A percentile compares a stretch with the other conserved stretches of the same genome.
Evolutionary conservation across 257 asterid species (phyloP).

Genomic region (Lavandula angustifolia): DNA sequence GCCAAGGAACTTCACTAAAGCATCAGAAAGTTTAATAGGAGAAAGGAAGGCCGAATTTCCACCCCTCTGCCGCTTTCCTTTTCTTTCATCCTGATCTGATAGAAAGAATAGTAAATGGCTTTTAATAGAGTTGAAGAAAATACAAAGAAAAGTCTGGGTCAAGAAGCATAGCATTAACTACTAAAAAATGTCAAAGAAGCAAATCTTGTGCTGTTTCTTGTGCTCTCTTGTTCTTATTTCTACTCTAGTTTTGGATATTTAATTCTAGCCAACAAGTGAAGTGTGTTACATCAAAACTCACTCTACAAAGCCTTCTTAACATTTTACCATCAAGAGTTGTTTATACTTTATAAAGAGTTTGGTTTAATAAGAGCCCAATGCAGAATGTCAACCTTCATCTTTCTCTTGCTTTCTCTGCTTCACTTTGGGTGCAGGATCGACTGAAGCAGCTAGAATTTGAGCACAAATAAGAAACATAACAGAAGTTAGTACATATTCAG

Average conservation of each 20-base stretch:
- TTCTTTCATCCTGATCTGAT: conserved; percentile 64
- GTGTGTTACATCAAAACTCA: conserved; percentile 7
- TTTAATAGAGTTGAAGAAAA: conserved; percentile 22
- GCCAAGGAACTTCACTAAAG: conserved; percentile 73
- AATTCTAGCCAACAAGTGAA: conserved; percentile 11
- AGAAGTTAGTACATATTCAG: conserved; percentile 15
- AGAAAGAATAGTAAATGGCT: conserved; percentile 16
- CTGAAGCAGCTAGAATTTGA: conserved; percentile 39
- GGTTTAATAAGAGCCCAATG: conserved; percentile 27
- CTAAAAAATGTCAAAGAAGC: conserved; percentile 13
- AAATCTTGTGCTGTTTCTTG: background rate
- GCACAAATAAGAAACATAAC: conserved; percentile 19
- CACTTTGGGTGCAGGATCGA: conserved; percentile 52
- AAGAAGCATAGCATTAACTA: conserved; percentile 6
- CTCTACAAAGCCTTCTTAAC: background rate
- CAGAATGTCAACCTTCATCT: conserved; percentile 59
- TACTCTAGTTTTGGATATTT: conserved; percentile 5
- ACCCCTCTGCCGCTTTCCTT: conserved; percentile 65
- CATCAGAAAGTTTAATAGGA: conserved; percentile 83
- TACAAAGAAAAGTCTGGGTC: background rate
- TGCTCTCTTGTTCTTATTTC: background rate
- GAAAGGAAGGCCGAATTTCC: conserved; percentile 74
- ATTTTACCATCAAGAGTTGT: background rate
- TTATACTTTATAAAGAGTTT: background rate
- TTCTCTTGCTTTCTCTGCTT: conserved; percentile 63